Evolutionary conservation across 73 alveolate species (phyloP).

Genomic region (Stentor roeselii): DNA sequence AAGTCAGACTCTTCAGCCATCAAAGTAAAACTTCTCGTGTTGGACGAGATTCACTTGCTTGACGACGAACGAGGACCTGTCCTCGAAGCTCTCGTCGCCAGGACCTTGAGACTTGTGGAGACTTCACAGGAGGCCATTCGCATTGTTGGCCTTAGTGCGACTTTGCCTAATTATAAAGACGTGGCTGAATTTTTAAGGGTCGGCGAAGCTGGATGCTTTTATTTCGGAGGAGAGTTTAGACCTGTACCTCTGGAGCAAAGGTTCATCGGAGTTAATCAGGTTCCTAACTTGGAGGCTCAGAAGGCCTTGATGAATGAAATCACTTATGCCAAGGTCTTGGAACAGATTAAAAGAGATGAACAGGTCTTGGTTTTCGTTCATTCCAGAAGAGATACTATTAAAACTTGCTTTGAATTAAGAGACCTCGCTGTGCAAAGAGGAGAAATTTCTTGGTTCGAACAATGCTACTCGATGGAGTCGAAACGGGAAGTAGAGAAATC

Average conservation of each 20-base stretch:
- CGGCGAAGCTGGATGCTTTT: slow-evolving; percentile 38
- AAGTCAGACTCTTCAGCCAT: slow-evolving; percentile 82
- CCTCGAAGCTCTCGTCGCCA: slow-evolving; percentile 98
- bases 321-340: slow-evolving; percentile 71
- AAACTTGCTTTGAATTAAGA: slow-evolving; percentile 74
- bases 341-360: slow-evolving; percentile 66
- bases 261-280: slow-evolving; percentile 94
- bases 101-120: slow-evolving; percentile 90
- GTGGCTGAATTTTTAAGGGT: slow-evolving; percentile 96
- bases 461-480: slow-evolving; percentile 56
- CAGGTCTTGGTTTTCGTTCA: slow-evolving; percentile 99
- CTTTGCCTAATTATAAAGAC: slow-evolving; percentile 98
- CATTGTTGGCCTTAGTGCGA: slow-evolving; percentile 98
- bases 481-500: slow-evolving; percentile 59
- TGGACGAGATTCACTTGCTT: slow-evolving; percentile 98
- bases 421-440: slow-evolving; percentile 62
- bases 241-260: slow-evolving; percentile 99
- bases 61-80: slow-evolving; percentile 99
- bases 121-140: slow-evolving; percentile 79
- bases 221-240: slow-evolving; percentile 41
- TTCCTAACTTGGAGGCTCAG: slow-evolving; percentile 32
- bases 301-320: slow-evolving; percentile 79
- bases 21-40: slow-evolving; percentile 84
- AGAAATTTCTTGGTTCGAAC: slow-evolving; percentile 73
- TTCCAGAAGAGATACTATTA: slow-evolving; percentile 95